These are phyloP conservation scores for Aspergillus ochraceoroseus DNA, from an alignment of 2,329 filamentous ascomycete species.

Conservation along the genomic window DNA sequence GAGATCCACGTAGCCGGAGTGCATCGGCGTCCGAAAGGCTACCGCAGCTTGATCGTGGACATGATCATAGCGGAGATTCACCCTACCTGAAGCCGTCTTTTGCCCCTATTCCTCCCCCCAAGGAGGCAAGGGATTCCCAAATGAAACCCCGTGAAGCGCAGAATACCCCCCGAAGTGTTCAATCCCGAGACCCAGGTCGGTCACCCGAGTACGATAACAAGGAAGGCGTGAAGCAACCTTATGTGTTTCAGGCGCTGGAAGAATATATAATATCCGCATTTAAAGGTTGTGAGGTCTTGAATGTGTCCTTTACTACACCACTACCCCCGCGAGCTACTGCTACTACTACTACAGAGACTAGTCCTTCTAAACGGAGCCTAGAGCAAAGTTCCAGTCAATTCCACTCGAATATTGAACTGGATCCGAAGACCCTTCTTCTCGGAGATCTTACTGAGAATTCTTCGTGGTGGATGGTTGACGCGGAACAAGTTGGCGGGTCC, in stretches of 20 bases:
- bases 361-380: constrained; percentile 22
- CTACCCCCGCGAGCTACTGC: constrained; percentile 46
- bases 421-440: constrained; percentile 68
- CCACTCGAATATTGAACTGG: constrained; percentile 53
- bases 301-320: constrained; percentile 64
- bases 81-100: constrained; percentile 19
- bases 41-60: constrained; percentile 12
- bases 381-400: constrained; percentile 19
- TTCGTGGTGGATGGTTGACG: constrained; percentile 70
- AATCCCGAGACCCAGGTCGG: constrained; percentile 18
- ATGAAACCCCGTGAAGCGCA: constrained; percentile 28
- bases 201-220: constrained; percentile 27
- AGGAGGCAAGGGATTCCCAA: constrained; percentile 21
- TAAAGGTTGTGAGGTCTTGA: constrained; percentile 65
- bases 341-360: constrained; percentile 30
- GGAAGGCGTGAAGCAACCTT: constrained; percentile 41
- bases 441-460: constrained; percentile 77
- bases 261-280: constrained; percentile 70
- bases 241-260: constrained; percentile 70
- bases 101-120: constrained; percentile 11
- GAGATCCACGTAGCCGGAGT: constrained; percentile 26
- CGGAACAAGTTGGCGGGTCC: constrained; percentile 36
- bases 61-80: constrained; percentile 15
- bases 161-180: constrained; percentile 21
- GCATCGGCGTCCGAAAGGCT: constrained; percentile 26